Base-by-base conservation (phyloP, 768 basidiomycete genomes). In the Exsudoporus frostii region DNA sequence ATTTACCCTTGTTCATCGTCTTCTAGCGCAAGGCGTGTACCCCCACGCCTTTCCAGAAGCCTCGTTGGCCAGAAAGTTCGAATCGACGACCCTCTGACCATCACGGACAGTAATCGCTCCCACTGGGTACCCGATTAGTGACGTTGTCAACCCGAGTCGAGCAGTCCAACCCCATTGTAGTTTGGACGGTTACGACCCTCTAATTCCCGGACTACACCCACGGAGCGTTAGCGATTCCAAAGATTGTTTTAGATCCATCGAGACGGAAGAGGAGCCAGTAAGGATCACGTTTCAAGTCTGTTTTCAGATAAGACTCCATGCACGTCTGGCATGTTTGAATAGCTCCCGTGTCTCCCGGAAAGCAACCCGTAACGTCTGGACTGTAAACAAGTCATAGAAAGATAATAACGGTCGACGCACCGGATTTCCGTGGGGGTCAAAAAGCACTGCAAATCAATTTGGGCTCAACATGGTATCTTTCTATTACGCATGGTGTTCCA, bases 271-370 rank as follows among this genome's bases (percentile, higher is more conserved):
- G 17, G 24, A 15, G 32, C 27, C 8, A 39, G 8, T 32, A 2
- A 29, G 33, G 33, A 30, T 32, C 11, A n/a, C 37, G 49, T 58
- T 57, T 57, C 56, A 39, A 24, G 17, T 24, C 29, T 13, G 42
- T 45, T 22, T 11, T 30, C 39, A 53, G 53, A 55, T 50, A 63
- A 55, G 52, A 2, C 53, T n/a, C 44, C 37, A n/a, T 29, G 17
- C 46, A 25, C 33, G n/a, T 9, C 17, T 9, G 7, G 3, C 34
- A 19, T 25, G 46, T 38, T 24, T 9, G 38, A 22, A 37, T 9
- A 17, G 38, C 34, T 4, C n/a, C 62, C 46, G 58, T 36, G 22
- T 40, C 25, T 22, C 40, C 19, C 54, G 51, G 59, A 56, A n/a
- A 32, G 25, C 17, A n/a, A 33, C 24, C 29, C 30, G 8, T 15